Base-by-base conservation (phyloP, 129 eudicot species). In the Ambrosia trifida region DNA sequence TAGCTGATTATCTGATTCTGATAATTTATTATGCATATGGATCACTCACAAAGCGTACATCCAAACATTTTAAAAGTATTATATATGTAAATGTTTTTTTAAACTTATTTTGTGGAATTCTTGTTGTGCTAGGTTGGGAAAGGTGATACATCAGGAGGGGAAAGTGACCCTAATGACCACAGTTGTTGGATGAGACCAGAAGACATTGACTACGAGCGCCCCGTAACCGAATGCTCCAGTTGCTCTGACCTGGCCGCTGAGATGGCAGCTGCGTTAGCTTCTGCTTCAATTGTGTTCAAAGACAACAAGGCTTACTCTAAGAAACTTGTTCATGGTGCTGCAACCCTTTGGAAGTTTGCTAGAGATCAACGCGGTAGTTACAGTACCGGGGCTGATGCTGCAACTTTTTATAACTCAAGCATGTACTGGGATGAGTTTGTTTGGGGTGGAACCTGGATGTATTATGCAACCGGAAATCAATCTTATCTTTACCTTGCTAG, bases 191-290 rank as follows among this genome's bases (percentile, higher is more conserved):
- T 79, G 83, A 83, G 98, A 13, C 98, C 98, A 1, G 98, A 89
- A 75, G 98, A 93, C 85, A 89, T 93, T 31, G 95, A 87, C 58
- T 89, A 89, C 47, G 52, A 64, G 0, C 83, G 96, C 1, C 98
- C 98, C 0, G 98, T 93, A 49, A 65, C 84, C 4, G 81, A 75
- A 74, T 93, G 98, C 33, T 68, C 72, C 5, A 70, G 87, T 66
- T 93, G 96, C 84, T 93, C 98, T 2, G 96, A 93, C 72, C 96
- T 93, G 47, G 96, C 96, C 28, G 96, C 98, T 2, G 98, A 93
- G 76, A 93, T 93, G 98, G 96, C 98, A 7, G 98, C 98, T 71
- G 91, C 98, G 78, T 65, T 93, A 76, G 98, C 98, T 61, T 81
- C 98, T 4, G 96, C 96, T 6, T 93, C 98, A 10, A 93, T 93